Conservation (phyloP, 805 yeast species). For the Candida loeiensis region DNA sequence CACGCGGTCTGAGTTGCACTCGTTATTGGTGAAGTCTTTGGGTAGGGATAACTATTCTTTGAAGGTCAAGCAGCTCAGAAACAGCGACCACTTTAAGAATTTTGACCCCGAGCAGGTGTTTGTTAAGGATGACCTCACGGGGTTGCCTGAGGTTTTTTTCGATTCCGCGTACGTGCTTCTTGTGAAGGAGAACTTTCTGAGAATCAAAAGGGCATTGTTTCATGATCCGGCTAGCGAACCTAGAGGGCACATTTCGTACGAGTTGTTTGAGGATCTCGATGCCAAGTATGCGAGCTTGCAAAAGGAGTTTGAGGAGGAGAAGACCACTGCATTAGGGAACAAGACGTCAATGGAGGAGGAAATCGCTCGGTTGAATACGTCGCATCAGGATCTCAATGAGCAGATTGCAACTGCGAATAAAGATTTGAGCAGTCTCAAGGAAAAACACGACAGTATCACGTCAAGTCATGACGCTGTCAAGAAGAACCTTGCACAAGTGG, state of each 20-base stretch:
- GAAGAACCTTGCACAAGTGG: constrained; percentile 21
- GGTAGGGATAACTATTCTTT: constrained; percentile 78
- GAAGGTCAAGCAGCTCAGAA: constrained; percentile 69
- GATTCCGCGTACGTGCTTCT: constrained; percentile 59
- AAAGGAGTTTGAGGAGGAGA: constrained; percentile 21
- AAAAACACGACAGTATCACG: constrained; percentile 19
- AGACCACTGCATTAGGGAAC: constrained; percentile 14
- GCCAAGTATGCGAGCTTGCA: constrained; percentile 27
- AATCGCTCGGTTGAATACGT: constrained; percentile 9
- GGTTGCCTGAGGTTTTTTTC: constrained; percentile 81
- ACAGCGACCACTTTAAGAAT: constrained; percentile 50
- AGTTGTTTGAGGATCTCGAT: constrained; percentile 48
- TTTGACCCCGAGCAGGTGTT: constrained; percentile 51
- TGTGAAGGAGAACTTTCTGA: constrained; percentile 61
- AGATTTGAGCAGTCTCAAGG: constrained; percentile 26
- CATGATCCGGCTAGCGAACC: constrained; percentile 78
- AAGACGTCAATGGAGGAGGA: constrained; percentile 20
- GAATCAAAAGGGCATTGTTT: constrained; percentile 68
- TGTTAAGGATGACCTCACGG: constrained; percentile 69
- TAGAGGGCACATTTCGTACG: constrained; percentile 59
- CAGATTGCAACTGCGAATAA: constrained; percentile 21
- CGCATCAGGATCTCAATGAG: constrained; percentile 12
- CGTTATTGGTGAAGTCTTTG: constrained; percentile 62
- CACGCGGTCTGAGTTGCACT: constrained; percentile 55
- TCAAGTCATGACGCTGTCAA: constrained; percentile 20